Percentiles rank a stretch among this genome's conserved stretches.
These are phyloP conservation scores for Aspergillus hortae DNA, from an alignment of 2,329 filamentous ascomycete species.

Conservation along the genomic window DNA sequence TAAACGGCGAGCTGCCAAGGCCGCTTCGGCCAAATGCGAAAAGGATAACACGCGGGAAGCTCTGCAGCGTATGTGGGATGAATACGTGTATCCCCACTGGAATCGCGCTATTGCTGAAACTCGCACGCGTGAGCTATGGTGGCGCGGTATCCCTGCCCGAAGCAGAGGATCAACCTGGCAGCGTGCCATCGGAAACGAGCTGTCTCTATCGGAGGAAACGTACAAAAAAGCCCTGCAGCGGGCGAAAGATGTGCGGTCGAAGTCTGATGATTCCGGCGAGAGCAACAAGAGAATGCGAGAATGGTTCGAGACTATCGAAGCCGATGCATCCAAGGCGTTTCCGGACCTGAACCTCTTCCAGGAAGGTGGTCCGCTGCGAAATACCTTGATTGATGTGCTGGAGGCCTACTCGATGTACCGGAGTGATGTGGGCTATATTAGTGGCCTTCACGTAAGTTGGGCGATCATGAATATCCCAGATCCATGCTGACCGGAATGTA, in stretches of 20 bases:
- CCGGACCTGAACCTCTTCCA: constrained; percentile 59
- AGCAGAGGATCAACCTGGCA: constrained; percentile 57
- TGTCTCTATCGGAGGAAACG: constrained; percentile 53
- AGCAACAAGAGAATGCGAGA: constrained; percentile 44
- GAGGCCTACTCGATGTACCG: constrained; percentile 63
- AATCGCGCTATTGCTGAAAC: constrained; percentile 52
- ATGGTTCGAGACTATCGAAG: constrained; percentile 53
- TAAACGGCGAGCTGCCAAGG: constrained; percentile 47
- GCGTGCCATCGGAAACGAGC: constrained; percentile 59
- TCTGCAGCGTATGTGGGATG: constrained; percentile 59
- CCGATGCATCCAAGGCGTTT: constrained; percentile 54
- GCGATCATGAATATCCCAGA: neutral
- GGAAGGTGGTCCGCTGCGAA: constrained; percentile 51
- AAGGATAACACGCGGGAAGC: constrained; percentile 52
- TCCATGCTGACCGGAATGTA: constrained; percentile 14
- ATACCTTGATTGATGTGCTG: constrained; percentile 56
- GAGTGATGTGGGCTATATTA: constrained; percentile 58
- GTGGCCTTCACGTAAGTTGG: constrained; percentile 52
- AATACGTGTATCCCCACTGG: constrained; percentile 59
- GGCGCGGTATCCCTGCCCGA: constrained; percentile 58
- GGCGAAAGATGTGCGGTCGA: constrained; percentile 48
- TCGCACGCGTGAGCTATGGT: constrained; percentile 60
- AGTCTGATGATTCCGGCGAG: constrained; percentile 42
- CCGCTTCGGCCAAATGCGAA: constrained; percentile 46
- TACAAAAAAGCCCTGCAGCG: constrained; percentile 57